These are phyloP conservation scores for Ogataea chonburiensis DNA, from an alignment of 805 yeast species.

Conservation along the genomic window DNA sequence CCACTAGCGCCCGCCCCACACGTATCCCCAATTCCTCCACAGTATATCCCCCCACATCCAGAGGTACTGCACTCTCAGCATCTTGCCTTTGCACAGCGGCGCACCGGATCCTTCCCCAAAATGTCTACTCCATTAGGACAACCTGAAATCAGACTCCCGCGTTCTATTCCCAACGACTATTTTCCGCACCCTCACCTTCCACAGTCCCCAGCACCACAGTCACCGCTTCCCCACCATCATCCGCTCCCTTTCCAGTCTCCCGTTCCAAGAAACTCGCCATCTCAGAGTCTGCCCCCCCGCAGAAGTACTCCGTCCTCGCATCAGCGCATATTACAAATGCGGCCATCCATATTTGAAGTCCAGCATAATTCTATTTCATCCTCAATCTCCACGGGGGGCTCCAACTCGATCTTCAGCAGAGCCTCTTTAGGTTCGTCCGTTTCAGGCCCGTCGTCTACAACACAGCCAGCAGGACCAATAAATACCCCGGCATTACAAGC, in stretches of 20 bases:
- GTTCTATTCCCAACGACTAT: conserved; percentile 23
- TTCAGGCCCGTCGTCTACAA: conserved; percentile 7
- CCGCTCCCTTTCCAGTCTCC: conserved; percentile 13
- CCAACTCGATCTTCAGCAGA: conserved; percentile 29
- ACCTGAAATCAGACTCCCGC: conserved; percentile 19
- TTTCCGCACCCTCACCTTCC: conserved; percentile 8
- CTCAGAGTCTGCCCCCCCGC: conserved; percentile 15
- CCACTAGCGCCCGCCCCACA: conserved; percentile 47
- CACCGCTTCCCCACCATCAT: conserved; percentile 12
- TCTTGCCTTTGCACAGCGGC: conserved; percentile 7
- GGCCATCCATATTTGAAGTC: too few species aligned
- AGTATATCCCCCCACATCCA: conserved; percentile 7
- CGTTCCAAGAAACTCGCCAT: conserved; percentile 10
- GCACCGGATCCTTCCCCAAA: conserved; percentile 21
- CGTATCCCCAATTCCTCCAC: conserved; percentile 7
- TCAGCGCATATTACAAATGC: conserved; percentile 13
- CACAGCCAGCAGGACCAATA: too few species aligned
- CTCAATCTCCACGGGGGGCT: conserved; percentile 25
- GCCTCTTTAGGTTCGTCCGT: conserved; percentile 24
- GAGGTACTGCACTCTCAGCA: conserved; percentile 8
- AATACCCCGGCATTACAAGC: neutral
- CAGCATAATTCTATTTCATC: too few species aligned
- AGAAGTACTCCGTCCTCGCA: conserved; percentile 16
- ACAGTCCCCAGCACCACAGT: conserved; percentile 18
- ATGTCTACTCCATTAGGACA: conserved; percentile 8